Conservation (phyloP, 2,329 filamentous ascomycete genomes). For the Lizonia empirigonia region DNA sequence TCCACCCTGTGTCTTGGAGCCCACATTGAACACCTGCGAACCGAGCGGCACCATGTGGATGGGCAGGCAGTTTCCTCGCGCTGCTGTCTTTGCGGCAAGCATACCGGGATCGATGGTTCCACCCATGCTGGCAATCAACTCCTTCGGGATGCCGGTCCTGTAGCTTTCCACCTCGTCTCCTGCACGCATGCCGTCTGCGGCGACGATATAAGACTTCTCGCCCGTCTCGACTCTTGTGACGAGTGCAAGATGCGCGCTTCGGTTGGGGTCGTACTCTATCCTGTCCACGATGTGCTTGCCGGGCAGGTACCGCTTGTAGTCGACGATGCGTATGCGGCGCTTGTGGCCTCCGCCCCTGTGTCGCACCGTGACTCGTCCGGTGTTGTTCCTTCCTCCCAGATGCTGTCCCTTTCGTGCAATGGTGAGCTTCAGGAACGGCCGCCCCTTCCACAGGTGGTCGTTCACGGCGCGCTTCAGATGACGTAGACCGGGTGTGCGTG, state of each 20-base stretch:
- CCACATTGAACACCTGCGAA: constrained; percentile 90
- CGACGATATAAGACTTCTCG: constrained; percentile 87
- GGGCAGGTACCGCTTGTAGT: constrained; percentile 78
- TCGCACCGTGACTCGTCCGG: constrained; percentile 82
- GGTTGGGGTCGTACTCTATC: constrained; percentile 94
- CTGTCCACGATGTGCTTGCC: constrained; percentile 89
- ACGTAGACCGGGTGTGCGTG: constrained; percentile 87
- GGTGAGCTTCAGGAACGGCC: constrained; percentile 81
- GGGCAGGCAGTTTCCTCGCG: constrained; percentile 92
- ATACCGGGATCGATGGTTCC: constrained; percentile 93
- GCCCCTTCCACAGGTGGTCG: constrained; percentile 94
- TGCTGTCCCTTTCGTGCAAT: constrained; percentile 90
- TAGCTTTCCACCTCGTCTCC: constrained; percentile 95
- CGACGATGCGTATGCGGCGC: constrained; percentile 87
- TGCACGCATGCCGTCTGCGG: constrained; percentile 90
- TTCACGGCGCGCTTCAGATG: constrained; percentile 93
- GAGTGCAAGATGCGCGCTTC: constrained; percentile 91
- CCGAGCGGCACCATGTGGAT: constrained; percentile 95
- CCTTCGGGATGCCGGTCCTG: constrained; percentile 82
- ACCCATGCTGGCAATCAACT: constrained; percentile 89
- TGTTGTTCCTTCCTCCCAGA: constrained; percentile 91
- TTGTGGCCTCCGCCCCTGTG: constrained; percentile 93
- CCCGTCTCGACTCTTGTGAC: constrained; percentile 75
- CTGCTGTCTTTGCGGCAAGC: constrained; percentile 89
- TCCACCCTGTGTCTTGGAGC: constrained; percentile 70